Evolutionary conservation across 345 rosid species (phyloP), one percentile per base, ranked within the genome.

Genomic region (Acer saccharum): DNA sequence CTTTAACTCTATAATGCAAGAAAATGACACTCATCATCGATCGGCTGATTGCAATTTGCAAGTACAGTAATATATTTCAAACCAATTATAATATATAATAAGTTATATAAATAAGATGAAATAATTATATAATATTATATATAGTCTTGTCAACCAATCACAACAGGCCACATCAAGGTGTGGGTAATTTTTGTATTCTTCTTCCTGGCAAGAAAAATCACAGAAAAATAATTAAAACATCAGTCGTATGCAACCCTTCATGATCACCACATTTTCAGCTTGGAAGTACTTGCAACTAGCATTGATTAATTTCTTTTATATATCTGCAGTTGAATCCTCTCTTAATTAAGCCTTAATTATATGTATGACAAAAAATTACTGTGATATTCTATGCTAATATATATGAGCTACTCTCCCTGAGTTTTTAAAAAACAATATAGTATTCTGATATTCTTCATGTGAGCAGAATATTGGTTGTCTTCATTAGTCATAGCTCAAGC

Each of bases 121-220:
- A 4, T 43, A 43, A 46, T 46, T 46, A 46, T 46, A 46, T 43
- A 9, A 43, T 43, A 7, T 43, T 9, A 46, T 46, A 60, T 60
- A 18, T 71, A 32, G 29, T 55, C 29, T 32, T 55, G 50, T 57
- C 65, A 20, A 32, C 65, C 21, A 35, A 72, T 57, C 52, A 39
- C 65, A 18, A 35, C 65, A 35, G 10, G 29, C 65, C 35, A 2
- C 65, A 58, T 4, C 25, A 44, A 46, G 18, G 77, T 23, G 62
- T 80, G 83, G 81, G 76, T 70, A 12, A 21, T 0, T 63, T 76
- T 81, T 81, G 79, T 76, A 17, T 39, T 71, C 75, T 74, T 69
- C 18, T 6, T 60, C 27, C n/a, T 50, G 17, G 55, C 55, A 50
- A 50, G 5, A 13, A 50, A 58, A 57, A n/a, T 58, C 7, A 58